Evolutionary conservation across 805 yeast genomes (phyloP).

Genomic region (Metschnikowia lunata): DNA sequence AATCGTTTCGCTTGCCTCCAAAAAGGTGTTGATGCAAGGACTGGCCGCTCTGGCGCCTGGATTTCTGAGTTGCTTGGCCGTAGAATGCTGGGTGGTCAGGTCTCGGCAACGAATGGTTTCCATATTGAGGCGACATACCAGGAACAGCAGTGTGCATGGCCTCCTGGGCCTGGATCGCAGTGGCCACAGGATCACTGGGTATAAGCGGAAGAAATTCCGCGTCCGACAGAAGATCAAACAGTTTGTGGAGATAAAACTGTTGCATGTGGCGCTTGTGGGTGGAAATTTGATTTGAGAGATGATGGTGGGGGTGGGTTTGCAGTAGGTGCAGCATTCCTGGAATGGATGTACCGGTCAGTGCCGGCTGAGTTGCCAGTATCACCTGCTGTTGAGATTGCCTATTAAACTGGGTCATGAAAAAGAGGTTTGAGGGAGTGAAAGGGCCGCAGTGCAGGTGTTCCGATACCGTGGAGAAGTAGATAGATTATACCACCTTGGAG

Average conservation of each 20-base stretch:
- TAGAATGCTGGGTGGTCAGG: slow-evolving; percentile 13
- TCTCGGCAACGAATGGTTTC: slow-evolving; percentile 8
- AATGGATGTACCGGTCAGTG: neutral
- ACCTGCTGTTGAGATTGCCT: slow-evolving; percentile 1
- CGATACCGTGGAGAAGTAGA: no score
- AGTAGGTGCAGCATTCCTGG: slow-evolving; percentile 9
- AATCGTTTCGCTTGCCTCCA: slow-evolving; percentile 17
- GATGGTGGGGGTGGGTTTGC: slow-evolving; percentile 1
- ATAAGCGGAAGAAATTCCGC: slow-evolving; percentile 49
- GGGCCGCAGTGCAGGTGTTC: no score
- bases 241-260: slow-evolving; percentile 54
- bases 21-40: slow-evolving; percentile 17
- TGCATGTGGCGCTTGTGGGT: slow-evolving; percentile 25
- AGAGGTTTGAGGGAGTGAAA: neutral
- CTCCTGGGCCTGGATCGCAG: slow-evolving; percentile 16
- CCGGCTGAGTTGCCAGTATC: neutral
- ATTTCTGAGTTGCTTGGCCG: slow-evolving; percentile 12
- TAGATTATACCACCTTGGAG: no score
- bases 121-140: slow-evolving; percentile 9
- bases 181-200: slow-evolving; percentile 17
- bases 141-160: slow-evolving; percentile 7
- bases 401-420: slow-evolving; percentile 9
- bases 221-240: slow-evolving; percentile 70
- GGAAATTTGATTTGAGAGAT: slow-evolving; percentile 30
- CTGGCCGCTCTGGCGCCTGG: slow-evolving; percentile 16